Percentiles rank a stretch among this genome's conserved stretches.
Evolutionary conservation across 2,329 filamentous ascomycete genomes (phyloP).

Genomic region (Delphinella strobiligena): DNA sequence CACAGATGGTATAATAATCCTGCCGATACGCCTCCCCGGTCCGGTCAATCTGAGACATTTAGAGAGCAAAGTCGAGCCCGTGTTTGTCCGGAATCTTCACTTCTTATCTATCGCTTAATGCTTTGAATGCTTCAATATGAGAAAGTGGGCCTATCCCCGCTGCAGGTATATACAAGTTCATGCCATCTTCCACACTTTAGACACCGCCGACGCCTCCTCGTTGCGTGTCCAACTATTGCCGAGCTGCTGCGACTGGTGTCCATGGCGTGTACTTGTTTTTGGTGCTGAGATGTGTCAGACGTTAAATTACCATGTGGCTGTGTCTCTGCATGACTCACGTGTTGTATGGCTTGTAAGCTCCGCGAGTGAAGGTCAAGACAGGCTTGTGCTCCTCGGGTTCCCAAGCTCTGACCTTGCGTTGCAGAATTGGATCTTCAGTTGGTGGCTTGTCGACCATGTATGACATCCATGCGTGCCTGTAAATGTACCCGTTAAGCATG

Average conservation of each 20-base stretch:
- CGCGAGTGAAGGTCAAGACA: constrained; percentile 63
- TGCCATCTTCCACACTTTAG: constrained; percentile 5
- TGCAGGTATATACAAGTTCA: no score
- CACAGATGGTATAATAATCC: no score
- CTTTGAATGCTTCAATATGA: no score
- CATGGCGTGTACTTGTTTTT: constrained; percentile 39
- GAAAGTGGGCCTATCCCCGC: no score
- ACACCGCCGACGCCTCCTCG: constrained; percentile 1
- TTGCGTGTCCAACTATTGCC: constrained; percentile 13
- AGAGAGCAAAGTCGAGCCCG: no score
- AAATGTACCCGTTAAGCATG: constrained; percentile 68
- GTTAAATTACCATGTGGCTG: background rate
- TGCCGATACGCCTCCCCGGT: no score
- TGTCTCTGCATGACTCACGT: constrained; percentile 58
- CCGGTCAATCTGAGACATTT: no score
- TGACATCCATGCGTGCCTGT: constrained; percentile 88
- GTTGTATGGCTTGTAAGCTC: constrained; percentile 84
- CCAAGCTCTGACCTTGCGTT: constrained; percentile 58
- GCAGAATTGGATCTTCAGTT: constrained; percentile 58
- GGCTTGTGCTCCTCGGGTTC: constrained; percentile 61
- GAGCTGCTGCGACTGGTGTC: constrained; percentile 34
- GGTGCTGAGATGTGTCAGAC: constrained; percentile 20
- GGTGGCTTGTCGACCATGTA: constrained; percentile 86
- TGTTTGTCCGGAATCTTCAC: no score
- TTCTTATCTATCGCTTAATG: no score